Evolutionary conservation across 129 eudicot species (phyloP).

Genomic region (Artemisia tridentata): DNA sequence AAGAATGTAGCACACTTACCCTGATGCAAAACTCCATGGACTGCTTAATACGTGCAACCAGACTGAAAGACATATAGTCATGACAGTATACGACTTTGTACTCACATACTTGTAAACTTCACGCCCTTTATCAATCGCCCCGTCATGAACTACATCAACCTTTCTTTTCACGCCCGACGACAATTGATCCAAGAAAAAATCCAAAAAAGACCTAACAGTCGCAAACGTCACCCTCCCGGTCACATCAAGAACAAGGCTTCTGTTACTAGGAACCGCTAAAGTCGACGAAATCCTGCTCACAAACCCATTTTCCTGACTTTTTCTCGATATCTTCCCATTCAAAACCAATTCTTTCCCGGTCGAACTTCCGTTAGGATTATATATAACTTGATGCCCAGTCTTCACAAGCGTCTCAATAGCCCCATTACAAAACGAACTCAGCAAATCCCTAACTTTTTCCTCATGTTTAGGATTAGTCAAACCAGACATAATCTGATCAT

Average conservation of each 20-base stretch:
- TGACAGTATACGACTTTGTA: constrained; percentile 58
- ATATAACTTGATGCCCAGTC: constrained; percentile 64
- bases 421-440: constrained; percentile 54
- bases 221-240: constrained; percentile 77
- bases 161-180: constrained; percentile 45
- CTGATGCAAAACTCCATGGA: constrained; percentile 67
- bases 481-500: constrained; percentile 66
- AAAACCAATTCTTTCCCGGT: constrained; percentile 27
- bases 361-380: constrained; percentile 17
- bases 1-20: constrained; percentile 28
- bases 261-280: constrained; percentile 77
- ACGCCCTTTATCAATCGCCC: constrained; percentile 57
- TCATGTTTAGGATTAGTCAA: constrained; percentile 92
- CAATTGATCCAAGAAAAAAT: constrained; percentile 54
- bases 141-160: constrained; percentile 52
- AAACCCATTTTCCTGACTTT: constrained; percentile 47
- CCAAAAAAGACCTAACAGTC: constrained; percentile 62
- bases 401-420: constrained; percentile 70
- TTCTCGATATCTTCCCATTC: constrained; percentile 23
- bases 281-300: constrained; percentile 56
- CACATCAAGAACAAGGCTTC: constrained; percentile 72
- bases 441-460: constrained; percentile 54
- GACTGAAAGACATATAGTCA: constrained; percentile 65
- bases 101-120: constrained; percentile 57
- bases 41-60: constrained; percentile 70